phyloP scores from a whole-genome alignment of 495 filamentous ascomycete species.

The Aspergillus steynii region DNA sequence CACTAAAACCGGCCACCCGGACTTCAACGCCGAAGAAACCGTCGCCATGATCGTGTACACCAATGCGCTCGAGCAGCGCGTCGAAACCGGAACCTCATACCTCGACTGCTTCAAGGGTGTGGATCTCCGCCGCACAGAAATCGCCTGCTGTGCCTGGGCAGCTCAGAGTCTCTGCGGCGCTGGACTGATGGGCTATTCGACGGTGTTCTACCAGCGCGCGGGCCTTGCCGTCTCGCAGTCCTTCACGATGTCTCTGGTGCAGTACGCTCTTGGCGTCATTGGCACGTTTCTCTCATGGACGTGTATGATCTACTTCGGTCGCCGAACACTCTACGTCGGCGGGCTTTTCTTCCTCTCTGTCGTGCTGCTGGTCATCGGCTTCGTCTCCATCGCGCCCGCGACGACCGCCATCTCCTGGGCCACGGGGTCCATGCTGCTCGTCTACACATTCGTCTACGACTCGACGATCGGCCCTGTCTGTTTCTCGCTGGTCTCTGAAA shows the following conservation, averaged over 20 bases:
- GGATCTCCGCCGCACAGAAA: conserved; percentile 67
- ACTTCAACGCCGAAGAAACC: conserved; percentile 64
- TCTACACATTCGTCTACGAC: conserved; percentile 65
- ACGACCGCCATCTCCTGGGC: conserved; percentile 51
- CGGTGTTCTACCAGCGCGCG: conserved; percentile 67
- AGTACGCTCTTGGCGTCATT: conserved; percentile 64
- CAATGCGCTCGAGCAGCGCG: conserved; percentile 59
- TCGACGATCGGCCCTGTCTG: conserved; percentile 64
- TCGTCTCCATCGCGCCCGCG: conserved; percentile 42
- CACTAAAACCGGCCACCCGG: conserved; percentile 47
- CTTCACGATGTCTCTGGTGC: conserved; percentile 63
- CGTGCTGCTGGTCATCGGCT: conserved; percentile 52
- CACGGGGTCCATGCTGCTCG: conserved; percentile 54
- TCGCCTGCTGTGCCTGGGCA: conserved; percentile 66
- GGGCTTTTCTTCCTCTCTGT: conserved; percentile 53
- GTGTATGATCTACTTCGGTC: conserved; percentile 61
- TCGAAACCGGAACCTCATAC: conserved; percentile 58
- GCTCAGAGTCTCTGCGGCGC: conserved; percentile 70
- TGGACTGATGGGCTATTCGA: conserved; percentile 67
- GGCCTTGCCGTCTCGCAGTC: conserved; percentile 55
- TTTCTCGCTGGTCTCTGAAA: conserved; percentile 64
- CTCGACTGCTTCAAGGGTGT: conserved; percentile 67
- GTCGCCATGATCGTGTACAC: conserved; percentile 74
- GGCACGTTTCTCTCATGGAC: conserved; percentile 66
- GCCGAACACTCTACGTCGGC: conserved; percentile 61